These are phyloP conservation scores for Rhodotorula kratochvilovae DNA, from an alignment of 768 basidiomycete species.

Conservation along the genomic window DNA sequence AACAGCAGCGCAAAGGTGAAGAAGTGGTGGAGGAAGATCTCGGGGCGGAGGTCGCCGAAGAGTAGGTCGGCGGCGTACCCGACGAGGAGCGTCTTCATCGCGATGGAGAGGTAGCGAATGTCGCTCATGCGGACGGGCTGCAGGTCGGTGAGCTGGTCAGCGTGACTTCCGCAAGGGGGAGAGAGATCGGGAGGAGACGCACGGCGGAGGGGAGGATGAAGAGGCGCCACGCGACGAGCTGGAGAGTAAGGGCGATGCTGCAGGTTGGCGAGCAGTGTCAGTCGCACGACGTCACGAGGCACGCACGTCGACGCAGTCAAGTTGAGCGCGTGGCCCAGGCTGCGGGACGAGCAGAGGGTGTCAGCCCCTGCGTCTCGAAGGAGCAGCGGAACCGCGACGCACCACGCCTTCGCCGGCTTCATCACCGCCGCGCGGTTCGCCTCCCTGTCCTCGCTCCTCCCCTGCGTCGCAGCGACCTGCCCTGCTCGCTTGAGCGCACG, in stretches of 20 bases:
- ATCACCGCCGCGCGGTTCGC: background rate
- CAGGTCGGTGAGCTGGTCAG: accelerated
- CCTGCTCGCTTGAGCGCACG: background rate
- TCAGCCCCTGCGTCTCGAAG: background rate
- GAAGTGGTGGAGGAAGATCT: constrained; percentile 25
- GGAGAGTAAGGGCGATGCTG: constrained; percentile 6
- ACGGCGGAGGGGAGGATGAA: background rate
- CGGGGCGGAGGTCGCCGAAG: constrained; percentile 1
- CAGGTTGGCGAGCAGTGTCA: background rate
- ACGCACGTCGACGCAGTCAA: background rate
- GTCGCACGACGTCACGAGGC: background rate
- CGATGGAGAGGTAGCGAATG: background rate
- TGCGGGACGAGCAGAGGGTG: background rate
- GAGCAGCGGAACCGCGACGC: background rate
- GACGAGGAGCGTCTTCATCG: constrained; percentile 23
- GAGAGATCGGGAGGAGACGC: background rate
- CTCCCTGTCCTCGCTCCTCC: background rate
- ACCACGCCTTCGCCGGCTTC: constrained; percentile 7
- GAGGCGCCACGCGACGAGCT: constrained; percentile 8
- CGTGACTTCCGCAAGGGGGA: background rate
- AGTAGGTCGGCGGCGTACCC: constrained; percentile 20
- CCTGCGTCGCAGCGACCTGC: background rate
- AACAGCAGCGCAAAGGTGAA: constrained; percentile 15
- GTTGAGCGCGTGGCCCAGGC: constrained; percentile 4
- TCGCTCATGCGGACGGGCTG: constrained; percentile 17